Percentiles rank a stretch among this genome's conserved stretches.
These are phyloP conservation scores for Hericium alpestre DNA, from an alignment of 768 basidiomycete genomes.

Conservation along the genomic window DNA sequence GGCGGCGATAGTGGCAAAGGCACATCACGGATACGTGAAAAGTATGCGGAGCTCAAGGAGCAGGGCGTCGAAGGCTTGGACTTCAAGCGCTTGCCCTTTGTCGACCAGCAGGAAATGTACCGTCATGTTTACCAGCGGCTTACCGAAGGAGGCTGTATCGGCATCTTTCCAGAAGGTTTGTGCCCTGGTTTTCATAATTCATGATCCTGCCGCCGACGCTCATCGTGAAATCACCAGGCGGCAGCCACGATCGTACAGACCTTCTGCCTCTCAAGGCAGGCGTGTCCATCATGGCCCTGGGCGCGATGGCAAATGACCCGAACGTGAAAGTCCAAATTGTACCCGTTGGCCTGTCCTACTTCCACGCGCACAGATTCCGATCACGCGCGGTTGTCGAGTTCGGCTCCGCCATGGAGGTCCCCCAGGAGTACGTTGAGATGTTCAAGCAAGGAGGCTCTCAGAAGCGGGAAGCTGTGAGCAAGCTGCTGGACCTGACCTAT, in stretches of 20 bases:
- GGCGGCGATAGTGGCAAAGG: slow-evolving; percentile 71
- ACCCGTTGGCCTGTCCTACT: slow-evolving; percentile 35
- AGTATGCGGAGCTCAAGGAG: slow-evolving; percentile 45
- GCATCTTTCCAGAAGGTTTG: slow-evolving; percentile 96
- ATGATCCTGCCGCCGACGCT: slow-evolving; percentile 2
- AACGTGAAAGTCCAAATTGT: slow-evolving; percentile 82
- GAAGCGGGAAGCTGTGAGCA: slow-evolving; percentile 85
- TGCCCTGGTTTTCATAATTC: neutral
- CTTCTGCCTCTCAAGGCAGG: slow-evolving; percentile 95
- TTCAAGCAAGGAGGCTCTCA: slow-evolving; percentile 81
- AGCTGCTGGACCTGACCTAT: slow-evolving; percentile 84
- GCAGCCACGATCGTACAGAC: slow-evolving; percentile 95
- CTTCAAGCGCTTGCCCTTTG: slow-evolving; percentile 77
- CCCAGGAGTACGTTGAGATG: slow-evolving; percentile 76
- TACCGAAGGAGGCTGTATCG: slow-evolving; percentile 80
- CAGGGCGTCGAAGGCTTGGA: slow-evolving; percentile 53
- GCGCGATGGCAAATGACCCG: slow-evolving; percentile 91
- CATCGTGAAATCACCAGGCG: slow-evolving; percentile 41
- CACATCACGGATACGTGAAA: slow-evolving; percentile 57
- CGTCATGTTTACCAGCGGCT: slow-evolving; percentile 81
- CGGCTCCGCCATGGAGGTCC: slow-evolving; percentile 85
- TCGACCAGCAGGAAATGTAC: slow-evolving; percentile 95
- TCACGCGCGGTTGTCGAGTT: slow-evolving; percentile 97
- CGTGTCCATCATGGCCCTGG: slow-evolving; percentile 94
- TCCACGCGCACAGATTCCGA: slow-evolving; percentile 60